A percentile compares a stretch with the other conserved stretches of the same genome.
Evolutionary conservation across 345 rosid genomes (phyloP).

Genomic region (Sapria himalayana): DNA sequence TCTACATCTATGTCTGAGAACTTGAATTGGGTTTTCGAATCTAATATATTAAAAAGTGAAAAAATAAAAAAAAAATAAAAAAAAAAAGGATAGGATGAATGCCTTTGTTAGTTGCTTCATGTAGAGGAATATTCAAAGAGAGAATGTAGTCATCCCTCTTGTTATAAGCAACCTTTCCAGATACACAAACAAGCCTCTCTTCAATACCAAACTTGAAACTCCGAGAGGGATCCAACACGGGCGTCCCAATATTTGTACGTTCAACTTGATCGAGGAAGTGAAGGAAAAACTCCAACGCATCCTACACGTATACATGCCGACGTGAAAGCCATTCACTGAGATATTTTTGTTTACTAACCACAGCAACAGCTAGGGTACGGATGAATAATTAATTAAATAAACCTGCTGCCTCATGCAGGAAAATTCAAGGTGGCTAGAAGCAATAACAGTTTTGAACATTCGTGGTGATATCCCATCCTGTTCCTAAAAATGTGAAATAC

Average conservation of each 20-base stretch:
- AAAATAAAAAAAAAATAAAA: slow-evolving; percentile 6
- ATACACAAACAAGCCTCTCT: slow-evolving; percentile 70
- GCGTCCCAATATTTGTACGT: slow-evolving; percentile 35
- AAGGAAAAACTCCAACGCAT: slow-evolving; percentile 89
- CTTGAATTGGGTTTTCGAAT: too few species aligned
- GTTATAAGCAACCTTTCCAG: slow-evolving; percentile 82
- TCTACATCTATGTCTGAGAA: too few species aligned
- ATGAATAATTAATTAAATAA: too few species aligned
- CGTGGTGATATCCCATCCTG: slow-evolving; percentile 95
- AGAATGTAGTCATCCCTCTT: slow-evolving; percentile 83
- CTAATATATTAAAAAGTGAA: too few species aligned
- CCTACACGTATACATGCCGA: too few species aligned
- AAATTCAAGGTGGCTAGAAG: slow-evolving; percentile 89
- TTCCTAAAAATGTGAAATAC: slow-evolving; percentile 23
- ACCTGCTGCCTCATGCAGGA: slow-evolving; percentile 98
- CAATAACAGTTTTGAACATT: slow-evolving; percentile 87
- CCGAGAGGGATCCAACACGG: slow-evolving; percentile 64
- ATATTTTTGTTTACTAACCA: neutral
- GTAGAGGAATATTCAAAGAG: slow-evolving; percentile 76
- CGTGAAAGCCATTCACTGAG: too few species aligned
- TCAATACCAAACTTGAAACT: slow-evolving; percentile 95
- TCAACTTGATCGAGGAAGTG: slow-evolving; percentile 90
- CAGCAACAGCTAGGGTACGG: too few species aligned
- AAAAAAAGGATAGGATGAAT: slow-evolving; percentile 5
- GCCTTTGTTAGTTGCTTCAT: slow-evolving; percentile 85